phyloP scores from a whole-genome alignment of 192 early-diverging fungal genomes.

The Chytriomyces sp. region DNA sequence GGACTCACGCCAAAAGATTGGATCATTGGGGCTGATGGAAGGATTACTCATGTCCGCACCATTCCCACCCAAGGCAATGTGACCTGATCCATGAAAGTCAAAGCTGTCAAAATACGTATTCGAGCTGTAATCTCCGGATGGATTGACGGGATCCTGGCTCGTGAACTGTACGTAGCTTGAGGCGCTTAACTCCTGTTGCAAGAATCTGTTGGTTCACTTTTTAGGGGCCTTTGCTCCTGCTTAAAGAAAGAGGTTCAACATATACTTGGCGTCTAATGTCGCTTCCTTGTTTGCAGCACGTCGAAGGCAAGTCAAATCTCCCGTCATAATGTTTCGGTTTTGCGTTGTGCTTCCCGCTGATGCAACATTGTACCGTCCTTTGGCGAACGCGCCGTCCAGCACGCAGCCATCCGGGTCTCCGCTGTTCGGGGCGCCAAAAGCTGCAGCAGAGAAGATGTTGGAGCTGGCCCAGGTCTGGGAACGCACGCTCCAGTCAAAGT shows the following conservation, averaged over 20 bases:
- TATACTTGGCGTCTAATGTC: slow-evolving; percentile 2
- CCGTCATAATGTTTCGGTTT: not conserved
- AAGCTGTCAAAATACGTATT: not conserved
- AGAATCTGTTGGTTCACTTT: too few relatives aligned
- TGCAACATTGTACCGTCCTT: not conserved
- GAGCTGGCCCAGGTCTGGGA: slow-evolving; percentile 8
- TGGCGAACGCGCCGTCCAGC: not conserved
- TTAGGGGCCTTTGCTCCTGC: too few relatives aligned
- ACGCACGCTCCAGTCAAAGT: too few relatives aligned
- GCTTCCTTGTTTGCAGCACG: not conserved
- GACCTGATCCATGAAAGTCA: not conserved
- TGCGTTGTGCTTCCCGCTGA: not conserved
- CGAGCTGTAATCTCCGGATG: not conserved
- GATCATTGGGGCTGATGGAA: not conserved
- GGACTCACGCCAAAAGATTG: too few relatives aligned
- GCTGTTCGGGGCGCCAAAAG: slow-evolving; percentile 1
- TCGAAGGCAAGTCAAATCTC: slow-evolving; percentile 1
- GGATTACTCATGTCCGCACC: slow-evolving; percentile 9
- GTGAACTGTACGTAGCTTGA: not conserved
- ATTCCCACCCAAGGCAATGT: not conserved
- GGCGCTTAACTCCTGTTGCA: not conserved
- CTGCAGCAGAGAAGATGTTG: slow-evolving; percentile 1
- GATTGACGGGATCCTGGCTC: not conserved
- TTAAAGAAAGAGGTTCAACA: too few relatives aligned
- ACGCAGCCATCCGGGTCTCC: slow-evolving; percentile 3